Conservation (phyloP, 805 yeast species). For the Kregervanrija pseudodelftensis region DNA sequence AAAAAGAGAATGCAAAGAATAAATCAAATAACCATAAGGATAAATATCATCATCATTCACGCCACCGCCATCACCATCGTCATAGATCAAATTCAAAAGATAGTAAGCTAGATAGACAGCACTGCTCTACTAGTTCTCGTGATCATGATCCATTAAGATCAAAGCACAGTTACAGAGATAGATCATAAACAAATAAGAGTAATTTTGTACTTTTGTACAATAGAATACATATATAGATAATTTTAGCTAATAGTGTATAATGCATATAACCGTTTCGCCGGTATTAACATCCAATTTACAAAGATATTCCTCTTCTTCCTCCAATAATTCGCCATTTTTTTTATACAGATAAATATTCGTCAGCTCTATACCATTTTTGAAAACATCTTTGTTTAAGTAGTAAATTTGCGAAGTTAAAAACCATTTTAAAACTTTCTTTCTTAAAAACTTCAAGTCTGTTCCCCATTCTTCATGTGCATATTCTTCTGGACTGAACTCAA, state of each 20-base stretch:
- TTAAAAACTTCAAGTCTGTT: slow-evolving; percentile 55
- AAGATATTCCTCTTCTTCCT: slow-evolving; percentile 39
- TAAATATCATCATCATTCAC: slow-evolving; percentile 1
- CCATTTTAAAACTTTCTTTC: slow-evolving; percentile 48
- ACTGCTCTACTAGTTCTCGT: not conserved
- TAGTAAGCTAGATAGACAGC: not conserved
- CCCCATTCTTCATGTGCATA: slow-evolving; percentile 68
- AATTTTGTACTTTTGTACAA: too few species aligned
- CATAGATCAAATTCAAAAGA: not conserved
- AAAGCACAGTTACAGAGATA: slow-evolving; percentile 1
- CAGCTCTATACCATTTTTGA: slow-evolving; percentile 8
- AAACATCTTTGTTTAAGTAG: slow-evolving; percentile 10
- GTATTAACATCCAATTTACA: slow-evolving; percentile 48
- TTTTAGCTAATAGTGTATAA: slow-evolving; percentile 13
- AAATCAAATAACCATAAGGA: not conserved
- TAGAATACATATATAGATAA: too few species aligned
- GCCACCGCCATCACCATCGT: slow-evolving; percentile 3
- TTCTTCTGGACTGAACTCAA: slow-evolving; percentile 80
- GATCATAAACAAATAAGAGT: not conserved
- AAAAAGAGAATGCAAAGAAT: not conserved
- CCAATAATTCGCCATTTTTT: slow-evolving; percentile 23
- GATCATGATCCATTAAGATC: slow-evolving; percentile 4
- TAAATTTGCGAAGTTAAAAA: slow-evolving; percentile 39
- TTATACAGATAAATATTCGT: slow-evolving; percentile 32
- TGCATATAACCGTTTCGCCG: slow-evolving; percentile 38